These are phyloP conservation scores for Punctularia strigosozonata DNA, from an alignment of 768 basidiomycete species.

Conservation along the genomic window DNA sequence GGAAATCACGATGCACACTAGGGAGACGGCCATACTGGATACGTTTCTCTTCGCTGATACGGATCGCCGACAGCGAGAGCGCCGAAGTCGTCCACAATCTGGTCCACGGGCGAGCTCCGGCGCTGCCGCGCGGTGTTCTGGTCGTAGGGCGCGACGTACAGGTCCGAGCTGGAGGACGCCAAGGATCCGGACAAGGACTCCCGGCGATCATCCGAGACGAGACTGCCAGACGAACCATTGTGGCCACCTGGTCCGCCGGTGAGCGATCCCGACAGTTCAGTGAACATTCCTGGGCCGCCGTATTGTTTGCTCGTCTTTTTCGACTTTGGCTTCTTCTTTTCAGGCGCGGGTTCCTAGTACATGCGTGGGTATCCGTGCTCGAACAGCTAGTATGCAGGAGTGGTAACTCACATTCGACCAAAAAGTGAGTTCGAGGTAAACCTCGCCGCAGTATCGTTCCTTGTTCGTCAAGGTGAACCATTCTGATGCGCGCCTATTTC, in stretches of 20 bases:
- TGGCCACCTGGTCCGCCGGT: conserved; percentile 12
- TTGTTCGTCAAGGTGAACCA: conserved; percentile 90
- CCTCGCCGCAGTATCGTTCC: conserved; percentile 89
- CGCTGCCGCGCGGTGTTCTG: conserved; percentile 23
- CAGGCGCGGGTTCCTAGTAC: conserved; percentile 63
- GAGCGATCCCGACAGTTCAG: conserved; percentile 17
- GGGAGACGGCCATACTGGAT: conserved; percentile 28
- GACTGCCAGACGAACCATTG: conserved; percentile 10
- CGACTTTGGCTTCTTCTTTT: conserved; percentile 48
- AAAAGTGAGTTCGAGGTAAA: conserved; percentile 94
- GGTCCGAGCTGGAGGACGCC: conserved; percentile 51
- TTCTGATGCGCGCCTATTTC: conserved; percentile 38
- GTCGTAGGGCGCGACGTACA: conserved; percentile 71
- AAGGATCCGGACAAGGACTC: conserved; percentile 53
- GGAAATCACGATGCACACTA: neutral
- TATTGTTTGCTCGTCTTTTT: conserved; percentile 49
- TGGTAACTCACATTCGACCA: conserved; percentile 73
- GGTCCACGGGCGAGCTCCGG: conserved; percentile 31
- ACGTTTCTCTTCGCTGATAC: conserved; percentile 40
- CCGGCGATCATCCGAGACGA: conserved; percentile 26
- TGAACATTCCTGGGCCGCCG: conserved; percentile 69
- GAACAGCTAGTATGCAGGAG: neutral
- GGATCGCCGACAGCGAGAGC: conserved; percentile 46
- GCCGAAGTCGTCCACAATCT: conserved; percentile 50
- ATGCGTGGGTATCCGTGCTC: conserved; percentile 2